These are phyloP conservation scores for Rhodotorula glutinis DNA, from an alignment of 1,284 basidiomycete species.

Conservation along the genomic window DNA sequence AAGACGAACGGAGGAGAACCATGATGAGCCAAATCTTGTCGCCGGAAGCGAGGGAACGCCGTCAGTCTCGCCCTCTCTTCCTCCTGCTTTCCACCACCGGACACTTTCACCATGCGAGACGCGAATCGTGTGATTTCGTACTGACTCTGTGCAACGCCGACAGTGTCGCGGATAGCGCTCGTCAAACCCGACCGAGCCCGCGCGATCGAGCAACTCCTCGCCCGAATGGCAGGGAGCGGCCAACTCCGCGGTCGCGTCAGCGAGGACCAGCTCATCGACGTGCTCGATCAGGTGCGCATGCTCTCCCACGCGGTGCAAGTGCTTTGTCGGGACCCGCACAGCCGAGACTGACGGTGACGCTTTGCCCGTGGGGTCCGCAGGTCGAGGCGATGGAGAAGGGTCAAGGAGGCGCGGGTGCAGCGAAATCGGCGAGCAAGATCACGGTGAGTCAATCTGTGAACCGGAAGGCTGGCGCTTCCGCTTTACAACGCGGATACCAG, in stretches of 20 bases:
- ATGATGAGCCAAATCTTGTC: constrained; percentile 87
- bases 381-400: constrained; percentile 58
- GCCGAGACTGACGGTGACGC: not conserved
- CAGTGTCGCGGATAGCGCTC: constrained; percentile 85
- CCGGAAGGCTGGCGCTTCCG: no score
- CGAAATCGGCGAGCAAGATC: constrained; percentile 59
- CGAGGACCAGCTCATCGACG: constrained; percentile 82
- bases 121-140: no score
- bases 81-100: no score
- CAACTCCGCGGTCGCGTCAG: constrained; percentile 80
- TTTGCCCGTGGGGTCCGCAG: constrained; percentile 47
- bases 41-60: constrained; percentile 77
- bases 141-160: no score
- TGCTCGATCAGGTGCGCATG: constrained; percentile 77
- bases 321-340: no score
- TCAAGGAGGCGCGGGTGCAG: constrained; percentile 57
- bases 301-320: not conserved
- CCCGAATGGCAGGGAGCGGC: constrained; percentile 89
- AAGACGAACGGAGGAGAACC: constrained; percentile 55
- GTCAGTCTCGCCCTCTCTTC: constrained; percentile 58
- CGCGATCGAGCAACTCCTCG: constrained; percentile 78
- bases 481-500: no score
- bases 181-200: constrained; percentile 83
- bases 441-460: constrained; percentile 56
- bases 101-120: no score